Evolutionary conservation across 169 alveolate species (phyloP).

Genomic region (Eimeria maxima): DNA sequence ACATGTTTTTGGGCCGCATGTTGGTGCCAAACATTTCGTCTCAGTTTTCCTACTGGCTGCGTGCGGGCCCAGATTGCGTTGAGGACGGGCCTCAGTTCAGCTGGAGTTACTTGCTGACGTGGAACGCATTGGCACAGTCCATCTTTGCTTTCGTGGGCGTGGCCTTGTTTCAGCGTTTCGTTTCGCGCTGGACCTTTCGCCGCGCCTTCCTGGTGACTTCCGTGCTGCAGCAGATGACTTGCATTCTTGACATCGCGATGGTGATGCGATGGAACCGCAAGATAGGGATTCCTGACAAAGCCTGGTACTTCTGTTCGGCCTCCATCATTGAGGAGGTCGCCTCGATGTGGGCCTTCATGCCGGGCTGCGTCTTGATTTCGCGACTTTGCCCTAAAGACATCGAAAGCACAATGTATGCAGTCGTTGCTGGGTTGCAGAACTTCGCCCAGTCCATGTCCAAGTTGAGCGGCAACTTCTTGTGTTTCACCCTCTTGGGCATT

Average conservation of each 20-base stretch:
- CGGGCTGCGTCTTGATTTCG: slow-evolving; percentile 74
- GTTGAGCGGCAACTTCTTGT: slow-evolving; percentile 74
- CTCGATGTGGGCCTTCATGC: slow-evolving; percentile 82
- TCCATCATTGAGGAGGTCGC: slow-evolving; percentile 77
- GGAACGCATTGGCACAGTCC: slow-evolving; percentile 52
- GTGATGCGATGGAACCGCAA: slow-evolving; percentile 74
- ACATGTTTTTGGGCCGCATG: slow-evolving; percentile 69
- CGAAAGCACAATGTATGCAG: slow-evolving; percentile 81
- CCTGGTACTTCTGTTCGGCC: slow-evolving; percentile 77
- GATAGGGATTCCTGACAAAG: slow-evolving; percentile 80
- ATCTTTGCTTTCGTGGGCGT: slow-evolving; percentile 73
- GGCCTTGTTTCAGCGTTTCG: slow-evolving; percentile 73
- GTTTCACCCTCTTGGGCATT: slow-evolving; percentile 58
- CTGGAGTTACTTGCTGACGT: slow-evolving; percentile 75
- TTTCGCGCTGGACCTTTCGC: slow-evolving; percentile 78
- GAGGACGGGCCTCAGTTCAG: slow-evolving; percentile 80
- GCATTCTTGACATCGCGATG: slow-evolving; percentile 74
- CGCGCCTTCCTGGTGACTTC: slow-evolving; percentile 78
- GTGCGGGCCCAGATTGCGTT: slow-evolving; percentile 81
- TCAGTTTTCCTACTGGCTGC: slow-evolving; percentile 77
- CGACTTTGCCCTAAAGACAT: slow-evolving; percentile 69
- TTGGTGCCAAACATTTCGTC: slow-evolving; percentile 76
- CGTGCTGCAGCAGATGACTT: slow-evolving; percentile 62
- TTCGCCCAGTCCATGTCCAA: slow-evolving; percentile 73
- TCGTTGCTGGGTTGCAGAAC: slow-evolving; percentile 80